Evolutionary conservation across 2,329 filamentous ascomycete species (phyloP).

Genomic region (Delphinella strobiligena): DNA sequence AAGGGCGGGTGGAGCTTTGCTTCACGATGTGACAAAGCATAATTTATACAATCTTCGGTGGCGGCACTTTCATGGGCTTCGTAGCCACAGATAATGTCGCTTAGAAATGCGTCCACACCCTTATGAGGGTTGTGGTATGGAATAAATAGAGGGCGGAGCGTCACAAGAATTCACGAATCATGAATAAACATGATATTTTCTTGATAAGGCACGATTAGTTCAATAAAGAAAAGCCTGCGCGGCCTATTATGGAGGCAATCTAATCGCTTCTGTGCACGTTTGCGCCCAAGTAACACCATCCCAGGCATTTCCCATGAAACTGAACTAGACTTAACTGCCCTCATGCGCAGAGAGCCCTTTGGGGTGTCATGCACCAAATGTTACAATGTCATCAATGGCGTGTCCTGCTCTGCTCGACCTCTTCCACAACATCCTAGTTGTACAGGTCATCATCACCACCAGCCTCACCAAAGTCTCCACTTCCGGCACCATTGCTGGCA

Average conservation of each 20-base stretch:
- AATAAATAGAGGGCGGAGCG: too few relatives aligned
- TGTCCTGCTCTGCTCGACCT: neutral
- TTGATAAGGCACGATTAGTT: too few relatives aligned
- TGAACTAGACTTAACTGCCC: neutral
- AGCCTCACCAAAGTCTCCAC: conserved; percentile 11
- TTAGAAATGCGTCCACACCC: too few relatives aligned
- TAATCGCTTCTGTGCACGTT: neutral
- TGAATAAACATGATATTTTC: too few relatives aligned
- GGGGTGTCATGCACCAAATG: neutral
- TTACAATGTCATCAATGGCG: neutral
- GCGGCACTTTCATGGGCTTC: too few relatives aligned
- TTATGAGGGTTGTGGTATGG: too few relatives aligned
- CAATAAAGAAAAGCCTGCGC: too few relatives aligned
- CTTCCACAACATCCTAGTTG: conserved; percentile 45
- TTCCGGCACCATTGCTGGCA: conserved; percentile 6
- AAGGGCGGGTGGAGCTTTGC: too few relatives aligned
- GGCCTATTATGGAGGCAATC: neutral
- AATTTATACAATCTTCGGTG: too few relatives aligned
- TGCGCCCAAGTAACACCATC: neutral
- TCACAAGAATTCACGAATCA: too few relatives aligned
- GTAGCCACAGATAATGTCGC: too few relatives aligned
- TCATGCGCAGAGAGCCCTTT: neutral
- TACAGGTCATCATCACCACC: conserved; percentile 78
- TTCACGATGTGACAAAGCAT: too few relatives aligned
- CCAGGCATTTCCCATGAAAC: neutral